A percentile compares a stretch with the other conserved stretches of the same genome.
Evolutionary conservation across 139 green algal species (phyloP).

Genomic region (Closterium sp.): DNA sequence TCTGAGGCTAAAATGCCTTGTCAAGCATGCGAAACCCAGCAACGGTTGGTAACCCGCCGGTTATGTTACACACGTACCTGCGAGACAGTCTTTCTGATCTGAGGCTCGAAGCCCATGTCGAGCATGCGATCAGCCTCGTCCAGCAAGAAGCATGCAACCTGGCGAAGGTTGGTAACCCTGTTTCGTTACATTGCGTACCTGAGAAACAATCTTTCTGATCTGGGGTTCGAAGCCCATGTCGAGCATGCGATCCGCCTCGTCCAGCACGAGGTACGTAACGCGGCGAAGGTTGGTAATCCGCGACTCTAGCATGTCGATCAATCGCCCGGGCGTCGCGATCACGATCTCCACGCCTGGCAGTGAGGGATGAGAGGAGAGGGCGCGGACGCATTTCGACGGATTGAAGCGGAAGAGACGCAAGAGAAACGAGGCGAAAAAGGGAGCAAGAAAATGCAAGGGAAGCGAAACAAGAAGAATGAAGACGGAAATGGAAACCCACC

Average conservation of each 20-base stretch:
- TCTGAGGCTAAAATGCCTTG: conserved; percentile 99
- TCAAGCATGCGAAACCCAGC: conserved; percentile 87
- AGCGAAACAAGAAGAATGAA: neutral
- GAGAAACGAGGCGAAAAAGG: neutral
- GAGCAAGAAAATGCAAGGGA: neutral
- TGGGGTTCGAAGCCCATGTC: conserved; percentile 99
- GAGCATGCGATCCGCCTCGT: conserved; percentile 96
- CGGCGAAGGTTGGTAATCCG: conserved; percentile 45
- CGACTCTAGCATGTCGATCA: conserved; percentile 61
- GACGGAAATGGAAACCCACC: neutral
- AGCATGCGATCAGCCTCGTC: conserved; percentile 90
- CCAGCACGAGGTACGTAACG: conserved; percentile 82
- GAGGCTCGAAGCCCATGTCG: conserved; percentile 97
- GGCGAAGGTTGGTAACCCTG: neutral
- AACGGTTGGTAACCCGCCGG: conserved; percentile 39
- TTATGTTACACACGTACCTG: too few relatives aligned
- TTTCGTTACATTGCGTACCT: too few relatives aligned
- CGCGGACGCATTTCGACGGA: too few relatives aligned
- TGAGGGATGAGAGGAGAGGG: neutral
- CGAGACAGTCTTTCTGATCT: conserved; percentile 63
- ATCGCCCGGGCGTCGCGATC: conserved; percentile 56
- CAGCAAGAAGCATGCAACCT: conserved; percentile 73
- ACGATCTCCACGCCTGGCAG: conserved; percentile 51
- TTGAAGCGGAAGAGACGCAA: neutral
- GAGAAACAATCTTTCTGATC: conserved; percentile 70